Evolutionary conservation across 306 rosid genomes (phyloP).

Genomic region (Trifolium dubium): DNA sequence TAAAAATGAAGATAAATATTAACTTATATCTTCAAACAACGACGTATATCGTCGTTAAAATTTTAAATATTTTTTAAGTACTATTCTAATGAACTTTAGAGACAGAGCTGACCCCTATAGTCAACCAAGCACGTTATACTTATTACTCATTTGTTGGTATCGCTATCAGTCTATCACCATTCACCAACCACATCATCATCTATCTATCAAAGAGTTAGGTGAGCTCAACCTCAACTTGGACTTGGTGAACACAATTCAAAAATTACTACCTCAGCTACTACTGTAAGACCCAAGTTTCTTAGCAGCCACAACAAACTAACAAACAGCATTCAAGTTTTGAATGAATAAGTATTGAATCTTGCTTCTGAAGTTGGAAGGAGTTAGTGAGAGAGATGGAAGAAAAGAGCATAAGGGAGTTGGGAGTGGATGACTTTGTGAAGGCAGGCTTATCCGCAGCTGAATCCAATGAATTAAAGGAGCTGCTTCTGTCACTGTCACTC

Average conservation of each 20-base stretch:
- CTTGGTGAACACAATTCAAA: neutral
- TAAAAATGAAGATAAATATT: no score
- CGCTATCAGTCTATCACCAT: no score
- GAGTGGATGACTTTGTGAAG: constrained; percentile 52
- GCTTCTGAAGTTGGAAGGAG: neutral
- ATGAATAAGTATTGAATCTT: no score
- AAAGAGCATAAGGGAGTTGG: constrained; percentile 53
- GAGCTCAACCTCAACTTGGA: neutral
- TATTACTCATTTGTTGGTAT: no score
- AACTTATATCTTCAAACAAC: no score
- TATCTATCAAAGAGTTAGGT: neutral
- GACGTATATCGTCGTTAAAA: no score
- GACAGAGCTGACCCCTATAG: no score
- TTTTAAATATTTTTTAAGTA: no score
- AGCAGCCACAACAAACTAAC: no score
- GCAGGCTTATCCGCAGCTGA: constrained; percentile 59
- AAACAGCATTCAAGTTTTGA: neutral
- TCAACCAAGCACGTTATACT: no score
- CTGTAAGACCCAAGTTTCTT: neutral
- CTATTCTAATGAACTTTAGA: no score
- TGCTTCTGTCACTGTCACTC: constrained; percentile 5
- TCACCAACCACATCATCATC: neutral
- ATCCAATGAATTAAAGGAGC: constrained; percentile 46
- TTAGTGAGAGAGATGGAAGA: constrained; percentile 43
- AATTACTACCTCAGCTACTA: neutral